A percentile compares a stretch with the other conserved stretches of the same genome.
These are phyloP conservation scores for Prosopis cineraria DNA, from an alignment of 306 rosid genomes.

Conservation along the genomic window DNA sequence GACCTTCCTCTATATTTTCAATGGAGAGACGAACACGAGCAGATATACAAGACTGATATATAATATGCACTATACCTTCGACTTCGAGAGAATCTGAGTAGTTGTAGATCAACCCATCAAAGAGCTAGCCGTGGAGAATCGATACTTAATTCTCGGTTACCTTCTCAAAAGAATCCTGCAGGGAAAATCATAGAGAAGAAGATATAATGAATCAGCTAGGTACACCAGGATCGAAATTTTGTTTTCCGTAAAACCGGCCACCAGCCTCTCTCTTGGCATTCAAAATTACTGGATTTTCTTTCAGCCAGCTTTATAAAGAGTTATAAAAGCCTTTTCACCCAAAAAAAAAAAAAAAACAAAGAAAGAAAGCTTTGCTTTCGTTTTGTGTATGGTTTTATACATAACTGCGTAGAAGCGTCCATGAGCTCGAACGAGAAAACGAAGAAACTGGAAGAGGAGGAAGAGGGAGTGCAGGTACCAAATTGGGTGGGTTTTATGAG, in stretches of 20 bases:
- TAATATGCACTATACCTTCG: conserved; percentile 28
- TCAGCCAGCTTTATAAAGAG: not conserved
- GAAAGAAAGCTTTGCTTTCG: not conserved
- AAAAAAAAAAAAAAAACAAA: not conserved
- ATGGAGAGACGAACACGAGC: not conserved
- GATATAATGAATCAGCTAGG: conserved; percentile 14
- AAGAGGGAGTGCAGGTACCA: conserved; percentile 18
- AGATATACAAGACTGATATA: conserved; percentile 2
- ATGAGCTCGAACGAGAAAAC: no score
- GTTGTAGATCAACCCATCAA: conserved; percentile 50
- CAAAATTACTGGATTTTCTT: not conserved
- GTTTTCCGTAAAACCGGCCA: not conserved
- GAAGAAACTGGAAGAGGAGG: conserved; percentile 25
- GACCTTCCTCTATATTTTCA: not conserved
- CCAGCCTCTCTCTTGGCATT: not conserved
- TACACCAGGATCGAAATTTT: not conserved
- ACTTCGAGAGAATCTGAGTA: conserved; percentile 33
- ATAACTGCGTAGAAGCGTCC: not conserved
- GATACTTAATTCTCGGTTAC: conserved; percentile 18
- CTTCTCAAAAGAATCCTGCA: conserved; percentile 33
- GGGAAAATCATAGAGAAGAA: conserved; percentile 13
- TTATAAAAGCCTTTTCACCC: not conserved
- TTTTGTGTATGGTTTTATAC: conserved; percentile 3
- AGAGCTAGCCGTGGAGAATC: conserved; percentile 28
- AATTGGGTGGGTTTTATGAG: conserved; percentile 35